Evolutionary conservation across 139 green algal species (phyloP), one percentile per base, ranked within the genome.

Genomic region (Trebouxia sp.): DNA sequence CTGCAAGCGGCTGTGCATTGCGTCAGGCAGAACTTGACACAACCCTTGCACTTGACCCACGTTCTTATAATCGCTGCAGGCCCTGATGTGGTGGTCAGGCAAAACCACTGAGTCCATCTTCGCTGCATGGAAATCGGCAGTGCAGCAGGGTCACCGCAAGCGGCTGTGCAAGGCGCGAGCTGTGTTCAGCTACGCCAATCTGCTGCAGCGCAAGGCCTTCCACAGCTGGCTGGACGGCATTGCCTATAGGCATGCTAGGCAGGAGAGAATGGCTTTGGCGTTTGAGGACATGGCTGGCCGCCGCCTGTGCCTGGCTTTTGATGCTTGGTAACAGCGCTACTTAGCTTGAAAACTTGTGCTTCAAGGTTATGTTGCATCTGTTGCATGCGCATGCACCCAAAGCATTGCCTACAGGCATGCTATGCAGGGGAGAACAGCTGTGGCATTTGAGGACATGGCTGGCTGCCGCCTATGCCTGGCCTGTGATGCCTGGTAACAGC

Each of bases 241-340:
- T 30, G 42, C 24, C 12, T 42, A 42, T 14, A 53, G n/a, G 28
- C 30, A 45, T 0, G 74, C 45, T 3, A 45, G 42, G 35, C 74
- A 65, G 22, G 20, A 65, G 30, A 45, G 38, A 5, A 6, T 65
- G 74, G n/a, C 30, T 10, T 28, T 65, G 9, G 74, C 42, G 12
- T 79, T 79, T 65, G 47, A 53, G 42, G 37, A 43, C 74, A 67
- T 79, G 74, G 74, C 74, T 9, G 47, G 32, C 47, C 45, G 37
- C 74, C 47, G 74, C 43, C 74, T 79, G 14, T 79, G 74, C 47
- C 47, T 79, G 14, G 45, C 47, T 26, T 79, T 79, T 65, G 74
- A 79, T 35, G 74, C 74, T 26, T 79, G 74, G 74, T 79, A n/a
- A 48, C n/a, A n/a, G n/a, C n/a, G n/a, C n/a, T n/a, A n/a, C n/a